phyloP scores from a whole-genome alignment of 179 eudicot species.

The Beta macrorhiza region DNA sequence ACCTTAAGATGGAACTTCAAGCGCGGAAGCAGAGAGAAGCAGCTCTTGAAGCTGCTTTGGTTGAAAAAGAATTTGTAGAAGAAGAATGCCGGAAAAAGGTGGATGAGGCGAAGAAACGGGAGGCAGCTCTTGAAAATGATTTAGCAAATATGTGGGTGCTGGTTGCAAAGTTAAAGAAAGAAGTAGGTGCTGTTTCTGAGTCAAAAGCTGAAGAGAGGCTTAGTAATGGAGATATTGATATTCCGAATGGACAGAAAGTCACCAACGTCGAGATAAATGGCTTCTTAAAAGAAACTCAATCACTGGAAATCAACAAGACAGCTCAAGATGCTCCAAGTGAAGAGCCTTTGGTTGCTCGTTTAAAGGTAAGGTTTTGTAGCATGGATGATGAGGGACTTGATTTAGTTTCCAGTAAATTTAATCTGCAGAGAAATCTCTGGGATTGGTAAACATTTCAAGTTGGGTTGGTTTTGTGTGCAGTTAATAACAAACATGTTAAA shows the following conservation, averaged over 20 bases:
- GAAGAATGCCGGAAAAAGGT: constrained; percentile 68
- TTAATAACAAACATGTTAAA: too few species aligned
- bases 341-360: constrained; percentile 84
- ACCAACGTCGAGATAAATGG: constrained; percentile 40
- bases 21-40: constrained; percentile 84
- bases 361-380: constrained; percentile 51
- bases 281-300: constrained; percentile 43
- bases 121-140: constrained; percentile 87
- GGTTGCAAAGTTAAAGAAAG: constrained; percentile 95
- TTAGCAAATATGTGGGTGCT: constrained; percentile 99
- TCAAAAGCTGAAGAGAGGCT: constrained; percentile 35
- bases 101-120: constrained; percentile 85
- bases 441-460: too few species aligned
- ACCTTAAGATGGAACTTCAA: constrained; percentile 77
- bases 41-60: constrained; percentile 84
- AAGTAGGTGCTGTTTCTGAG: constrained; percentile 43
- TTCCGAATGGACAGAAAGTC: constrained; percentile 30
- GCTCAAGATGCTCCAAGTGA: constrained; percentile 48
- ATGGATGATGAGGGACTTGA: background rate
- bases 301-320: constrained; percentile 37
- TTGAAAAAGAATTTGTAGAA: constrained; percentile 76
- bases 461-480: too few species aligned
- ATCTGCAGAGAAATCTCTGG: too few species aligned
- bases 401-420: background rate
- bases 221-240: constrained; percentile 34